A percentile compares a stretch with the other conserved stretches of the same genome.
These are phyloP conservation scores for Boechera retrofracta DNA, from an alignment of 345 rosid species.

Conservation along the genomic window DNA sequence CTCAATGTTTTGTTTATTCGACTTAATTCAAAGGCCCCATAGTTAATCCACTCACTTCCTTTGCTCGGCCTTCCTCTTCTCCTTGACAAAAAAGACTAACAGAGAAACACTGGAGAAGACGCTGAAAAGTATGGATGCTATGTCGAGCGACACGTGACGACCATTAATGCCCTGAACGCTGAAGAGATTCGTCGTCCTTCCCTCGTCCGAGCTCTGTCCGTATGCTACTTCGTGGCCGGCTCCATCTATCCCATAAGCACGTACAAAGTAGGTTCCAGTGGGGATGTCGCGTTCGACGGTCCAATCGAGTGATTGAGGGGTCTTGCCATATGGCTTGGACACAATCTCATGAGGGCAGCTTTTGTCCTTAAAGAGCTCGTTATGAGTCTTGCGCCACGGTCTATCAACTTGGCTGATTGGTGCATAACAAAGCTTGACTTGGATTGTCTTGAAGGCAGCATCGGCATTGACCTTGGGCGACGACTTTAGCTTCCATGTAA, in stretches of 20 bases:
- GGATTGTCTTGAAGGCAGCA: slow-evolving; percentile 54
- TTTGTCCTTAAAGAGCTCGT: slow-evolving; percentile 62
- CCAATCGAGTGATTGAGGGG: slow-evolving; percentile 52
- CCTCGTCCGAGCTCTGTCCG: slow-evolving; percentile 58
- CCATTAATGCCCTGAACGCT: slow-evolving; percentile 57
- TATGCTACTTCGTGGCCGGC: slow-evolving; percentile 51
- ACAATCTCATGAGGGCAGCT: slow-evolving; percentile 61
- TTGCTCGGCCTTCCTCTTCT: slow-evolving; percentile 10
- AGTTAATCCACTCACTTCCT: background rate
- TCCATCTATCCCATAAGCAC: slow-evolving; percentile 61
- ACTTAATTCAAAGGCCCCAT: background rate
- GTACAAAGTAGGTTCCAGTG: slow-evolving; percentile 67
- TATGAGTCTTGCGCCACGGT: slow-evolving; percentile 71
- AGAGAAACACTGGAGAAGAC: background rate
- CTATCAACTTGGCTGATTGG: slow-evolving; percentile 78
- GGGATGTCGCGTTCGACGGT: slow-evolving; percentile 60
- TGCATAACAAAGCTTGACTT: slow-evolving; percentile 68
- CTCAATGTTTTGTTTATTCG: too few relatives aligned
- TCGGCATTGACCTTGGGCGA: slow-evolving; percentile 48
- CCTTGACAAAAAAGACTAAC: background rate
- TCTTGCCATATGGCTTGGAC: slow-evolving; percentile 49
- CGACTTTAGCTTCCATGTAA: slow-evolving; percentile 64
- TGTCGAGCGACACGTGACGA: slow-evolving; percentile 57
- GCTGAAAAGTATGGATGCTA: slow-evolving; percentile 68
- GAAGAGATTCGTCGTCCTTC: slow-evolving; percentile 55